These are phyloP conservation scores for Fusarium chaquense DNA, from an alignment of 2,329 filamentous ascomycete genomes.

Conservation along the genomic window DNA sequence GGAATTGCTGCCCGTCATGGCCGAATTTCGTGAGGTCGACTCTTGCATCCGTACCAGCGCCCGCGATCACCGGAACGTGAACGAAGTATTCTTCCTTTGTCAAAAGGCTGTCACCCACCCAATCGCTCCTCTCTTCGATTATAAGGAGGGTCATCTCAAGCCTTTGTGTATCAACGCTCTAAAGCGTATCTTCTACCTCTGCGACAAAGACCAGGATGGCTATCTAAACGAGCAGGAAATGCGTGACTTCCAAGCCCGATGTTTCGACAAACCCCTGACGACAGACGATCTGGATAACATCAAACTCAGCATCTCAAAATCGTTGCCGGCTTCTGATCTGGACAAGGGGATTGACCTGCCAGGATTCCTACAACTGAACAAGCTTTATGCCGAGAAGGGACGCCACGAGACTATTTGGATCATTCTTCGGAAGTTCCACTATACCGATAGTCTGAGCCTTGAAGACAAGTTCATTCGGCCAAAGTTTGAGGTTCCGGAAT, in stretches of 20 bases:
- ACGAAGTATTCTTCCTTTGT: conserved; percentile 96
- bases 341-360: conserved; percentile 81
- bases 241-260: conserved; percentile 88
- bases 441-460: conserved; percentile 93
- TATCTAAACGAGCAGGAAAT: conserved; percentile 92
- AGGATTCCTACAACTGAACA: conserved; percentile 92
- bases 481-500: conserved; percentile 93
- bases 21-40: conserved; percentile 98
- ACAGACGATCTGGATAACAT: conserved; percentile 89
- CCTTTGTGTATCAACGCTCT: conserved; percentile 88
- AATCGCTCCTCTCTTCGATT: conserved; percentile 95
- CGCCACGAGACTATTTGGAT: conserved; percentile 99
- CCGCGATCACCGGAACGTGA: conserved; percentile 91
- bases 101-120: conserved; percentile 98
- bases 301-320: conserved; percentile 84
- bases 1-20: conserved; percentile 98
- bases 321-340: conserved; percentile 70
- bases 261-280: conserved; percentile 88
- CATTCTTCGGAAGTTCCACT: conserved; percentile 93
- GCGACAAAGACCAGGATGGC: conserved; percentile 96
- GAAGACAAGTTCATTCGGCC: conserved; percentile 93
- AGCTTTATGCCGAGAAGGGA: conserved; percentile 96
- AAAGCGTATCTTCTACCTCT: conserved; percentile 92
- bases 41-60: conserved; percentile 96
- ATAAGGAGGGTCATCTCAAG: conserved; percentile 90